These are phyloP conservation scores for Corymbia calophylla DNA, from an alignment of 441 rosid species.

Conservation along the genomic window DNA sequence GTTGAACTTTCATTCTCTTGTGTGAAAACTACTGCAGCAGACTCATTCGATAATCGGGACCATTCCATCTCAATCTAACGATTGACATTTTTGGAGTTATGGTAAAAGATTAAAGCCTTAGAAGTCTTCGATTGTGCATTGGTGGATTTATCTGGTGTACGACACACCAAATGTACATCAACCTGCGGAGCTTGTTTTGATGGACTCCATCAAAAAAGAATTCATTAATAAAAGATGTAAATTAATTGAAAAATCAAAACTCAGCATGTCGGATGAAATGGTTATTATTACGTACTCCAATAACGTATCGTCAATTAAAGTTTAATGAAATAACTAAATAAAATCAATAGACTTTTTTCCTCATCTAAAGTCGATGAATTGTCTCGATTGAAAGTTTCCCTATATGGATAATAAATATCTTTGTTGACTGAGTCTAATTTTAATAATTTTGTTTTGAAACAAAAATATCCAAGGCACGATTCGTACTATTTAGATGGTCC, in stretches of 20 bases:
- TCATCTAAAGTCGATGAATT: not conserved
- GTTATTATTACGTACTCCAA: too few relatives aligned
- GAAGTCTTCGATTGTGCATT: not conserved
- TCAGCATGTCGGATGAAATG: rapidly evolving
- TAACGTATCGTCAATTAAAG: too few relatives aligned
- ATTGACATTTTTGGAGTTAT: not conserved
- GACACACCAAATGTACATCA: not conserved
- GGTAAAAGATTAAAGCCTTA: not conserved
- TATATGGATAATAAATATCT: too few relatives aligned
- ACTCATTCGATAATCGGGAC: rapidly evolving
- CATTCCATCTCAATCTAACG: not conserved
- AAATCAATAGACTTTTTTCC: not conserved
- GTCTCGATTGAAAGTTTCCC: not conserved
- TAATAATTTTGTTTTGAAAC: not conserved
- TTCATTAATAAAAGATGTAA: not conserved
- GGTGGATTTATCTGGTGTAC: not conserved
- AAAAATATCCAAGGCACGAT: not conserved
- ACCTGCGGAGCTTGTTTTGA: rapidly evolving
- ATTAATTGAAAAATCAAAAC: not conserved
- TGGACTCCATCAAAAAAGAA: not conserved
- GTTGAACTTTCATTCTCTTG: rapidly evolving
- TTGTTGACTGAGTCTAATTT: too few relatives aligned
- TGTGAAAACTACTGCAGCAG: rapidly evolving
- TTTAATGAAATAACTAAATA: too few relatives aligned
- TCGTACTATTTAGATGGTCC: rapidly evolving